A percentile compares a stretch with the other conserved stretches of the same genome.
phyloP scores from a whole-genome alignment of 2,329 filamentous ascomycete species.

The Corynespora cassiicola region DNA sequence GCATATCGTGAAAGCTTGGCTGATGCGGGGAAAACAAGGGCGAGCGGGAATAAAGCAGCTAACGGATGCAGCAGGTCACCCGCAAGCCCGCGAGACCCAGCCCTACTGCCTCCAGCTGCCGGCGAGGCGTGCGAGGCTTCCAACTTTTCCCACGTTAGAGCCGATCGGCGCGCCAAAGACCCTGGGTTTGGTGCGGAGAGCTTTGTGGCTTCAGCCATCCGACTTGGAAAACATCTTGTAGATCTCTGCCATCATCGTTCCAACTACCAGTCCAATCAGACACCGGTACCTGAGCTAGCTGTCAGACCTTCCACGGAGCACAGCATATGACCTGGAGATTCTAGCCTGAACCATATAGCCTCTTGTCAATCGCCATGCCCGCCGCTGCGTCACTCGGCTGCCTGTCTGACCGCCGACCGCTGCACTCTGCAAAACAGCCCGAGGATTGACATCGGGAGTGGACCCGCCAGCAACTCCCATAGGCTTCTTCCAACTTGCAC shows the following conservation, averaged over 20 bases:
- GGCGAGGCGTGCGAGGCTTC: too few relatives aligned
- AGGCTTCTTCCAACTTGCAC: slow-evolving; percentile 20
- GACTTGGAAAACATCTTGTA: slow-evolving; percentile 21
- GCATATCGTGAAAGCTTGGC: slow-evolving; percentile 15
- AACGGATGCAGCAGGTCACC: too few relatives aligned
- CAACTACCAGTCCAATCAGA: slow-evolving; percentile 30
- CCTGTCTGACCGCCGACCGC: too few relatives aligned
- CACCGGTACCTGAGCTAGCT: slow-evolving; percentile 35
- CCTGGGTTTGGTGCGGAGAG: slow-evolving; percentile 11
- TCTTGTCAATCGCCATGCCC: slow-evolving; percentile 6
- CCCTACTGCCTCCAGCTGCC: background rate
- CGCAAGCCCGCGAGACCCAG: too few relatives aligned
- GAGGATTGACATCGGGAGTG: slow-evolving; percentile 22
- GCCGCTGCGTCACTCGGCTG: slow-evolving; percentile 29
- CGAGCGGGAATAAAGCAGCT: too few relatives aligned
- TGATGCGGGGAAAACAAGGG: slow-evolving; percentile 24
- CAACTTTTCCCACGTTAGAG: slow-evolving; percentile 10
- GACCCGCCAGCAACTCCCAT: slow-evolving; percentile 14
- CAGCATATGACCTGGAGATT: slow-evolving; percentile 20
- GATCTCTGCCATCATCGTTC: slow-evolving; percentile 36
- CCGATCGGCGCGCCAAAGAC: slow-evolving; percentile 9
- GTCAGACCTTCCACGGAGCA: slow-evolving; percentile 15
- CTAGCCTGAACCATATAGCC: slow-evolving; percentile 11
- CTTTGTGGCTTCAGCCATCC: slow-evolving; percentile 28
- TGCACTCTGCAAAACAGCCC: slow-evolving; percentile 20